Conservation (phyloP, 345 rosid species). For the Trapa incisa region DNA sequence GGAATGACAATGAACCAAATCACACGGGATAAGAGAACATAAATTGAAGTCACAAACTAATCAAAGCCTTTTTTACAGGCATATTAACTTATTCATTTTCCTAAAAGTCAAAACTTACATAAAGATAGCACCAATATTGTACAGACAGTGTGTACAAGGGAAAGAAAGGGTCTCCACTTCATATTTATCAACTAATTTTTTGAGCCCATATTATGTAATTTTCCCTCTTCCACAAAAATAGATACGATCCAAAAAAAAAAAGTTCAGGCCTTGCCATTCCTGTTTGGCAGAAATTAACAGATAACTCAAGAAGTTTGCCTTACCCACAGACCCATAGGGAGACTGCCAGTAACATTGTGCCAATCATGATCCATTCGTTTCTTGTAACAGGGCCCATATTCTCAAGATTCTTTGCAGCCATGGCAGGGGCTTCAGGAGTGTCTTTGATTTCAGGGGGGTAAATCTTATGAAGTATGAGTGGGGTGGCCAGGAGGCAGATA, state of each 20-base stretch:
- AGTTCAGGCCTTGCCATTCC: too few relatives aligned
- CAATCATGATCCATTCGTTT: constrained; percentile 86
- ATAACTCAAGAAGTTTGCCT: neutral
- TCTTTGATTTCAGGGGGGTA: constrained; percentile 94
- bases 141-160: neutral
- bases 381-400: constrained; percentile 72
- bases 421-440: constrained; percentile 92
- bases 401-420: constrained; percentile 67
- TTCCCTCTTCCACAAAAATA: neutral
- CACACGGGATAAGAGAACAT: neutral
- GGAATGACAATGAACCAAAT: neutral
- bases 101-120: neutral
- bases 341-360: constrained; percentile 90
- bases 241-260: too few relatives aligned
- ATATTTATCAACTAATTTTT: neutral
- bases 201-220: neutral
- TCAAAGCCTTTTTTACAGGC: neutral
- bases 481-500: constrained; percentile 62
- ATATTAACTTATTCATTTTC: neutral
- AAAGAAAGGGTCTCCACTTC: neutral
- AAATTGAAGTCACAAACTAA: neutral
- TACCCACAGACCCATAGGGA: constrained; percentile 83
- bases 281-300: neutral
- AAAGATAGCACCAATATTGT: neutral
- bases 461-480: constrained; percentile 62